Conservation (phyloP, 495 filamentous ascomycete genomes). For the Penicillium canariense region DNA sequence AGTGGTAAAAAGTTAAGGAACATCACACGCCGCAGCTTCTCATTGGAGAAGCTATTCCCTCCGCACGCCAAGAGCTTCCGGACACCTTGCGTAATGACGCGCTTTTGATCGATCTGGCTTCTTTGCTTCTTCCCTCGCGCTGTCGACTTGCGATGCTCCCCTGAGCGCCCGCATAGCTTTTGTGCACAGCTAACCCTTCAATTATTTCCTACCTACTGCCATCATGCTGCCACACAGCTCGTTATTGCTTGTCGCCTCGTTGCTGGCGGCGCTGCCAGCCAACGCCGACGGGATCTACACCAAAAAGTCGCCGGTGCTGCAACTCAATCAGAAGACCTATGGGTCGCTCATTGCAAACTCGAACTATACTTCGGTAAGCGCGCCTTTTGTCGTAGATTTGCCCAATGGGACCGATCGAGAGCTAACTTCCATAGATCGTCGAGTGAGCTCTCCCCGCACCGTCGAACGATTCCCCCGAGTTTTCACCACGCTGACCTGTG, state of each 20-base stretch:
- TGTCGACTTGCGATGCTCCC: conserved; percentile 1
- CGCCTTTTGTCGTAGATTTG: background rate
- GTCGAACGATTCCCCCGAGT: conserved; percentile 1
- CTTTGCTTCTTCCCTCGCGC: conserved; percentile 3
- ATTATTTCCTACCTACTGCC: conserved; percentile 2
- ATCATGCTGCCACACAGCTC: conserved; percentile 23
- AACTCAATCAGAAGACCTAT: conserved; percentile 81
- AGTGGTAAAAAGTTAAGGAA: background rate
- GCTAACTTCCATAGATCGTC: conserved; percentile 51
- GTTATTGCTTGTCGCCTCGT: conserved; percentile 46
- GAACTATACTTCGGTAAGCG: conserved; percentile 83
- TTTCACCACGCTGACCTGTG: conserved; percentile 6
- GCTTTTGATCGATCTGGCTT: conserved; percentile 11
- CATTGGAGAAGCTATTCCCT: conserved; percentile 21
- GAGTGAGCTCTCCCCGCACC: conserved; percentile 53
- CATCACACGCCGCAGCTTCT: conserved; percentile 5
- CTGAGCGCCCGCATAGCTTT: conserved; percentile 1
- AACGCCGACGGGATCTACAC: conserved; percentile 74
- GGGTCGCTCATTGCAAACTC: conserved; percentile 82
- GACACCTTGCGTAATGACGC: conserved; percentile 43
- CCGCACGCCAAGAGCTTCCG: conserved; percentile 49
- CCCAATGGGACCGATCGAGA: background rate
- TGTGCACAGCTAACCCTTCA: background rate
- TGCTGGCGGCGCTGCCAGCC: conserved; percentile 57
- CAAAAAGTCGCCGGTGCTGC: conserved; percentile 83